Evolutionary conservation across 2,329 filamentous ascomycete species (phyloP), one percentile per base, ranked within the genome.

Genomic region (Aspergillus pseudotamarii): DNA sequence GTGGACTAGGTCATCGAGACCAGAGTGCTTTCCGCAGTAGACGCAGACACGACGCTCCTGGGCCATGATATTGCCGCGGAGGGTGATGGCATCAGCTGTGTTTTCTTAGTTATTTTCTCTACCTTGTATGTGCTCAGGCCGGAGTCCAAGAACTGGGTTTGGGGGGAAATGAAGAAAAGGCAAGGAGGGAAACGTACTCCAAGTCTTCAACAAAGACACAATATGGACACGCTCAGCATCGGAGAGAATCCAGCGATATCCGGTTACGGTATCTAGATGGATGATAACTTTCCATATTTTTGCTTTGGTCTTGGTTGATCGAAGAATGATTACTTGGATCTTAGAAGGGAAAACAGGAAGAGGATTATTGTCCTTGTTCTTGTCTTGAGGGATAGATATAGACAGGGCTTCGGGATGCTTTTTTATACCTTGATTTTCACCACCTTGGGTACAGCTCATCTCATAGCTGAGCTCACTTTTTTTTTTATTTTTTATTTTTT

Each of bases 1-100:
- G 10, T 59, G 51, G 9, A 63, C 51, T 10, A 63, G 32, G 26
- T 63, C 57, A 32, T 63, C 57, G 6, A 63, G 57, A 9, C 51
- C 57, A 12, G 45, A 57, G 61, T 45, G 26, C 23, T 59, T 63
- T n/a, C 61, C 57, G 26, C 57, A 63, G 32, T 50, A 23, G 1
- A 9, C 4, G 28, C 57, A 61, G n/a, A 21, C 50, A 4, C 30
- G 28, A 34, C 50, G 50, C 28, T 32, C 50, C 16, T 53, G 50
- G 28, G 12, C 10, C 50, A 53, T 53, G 26, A 53, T 32, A 5
- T 53, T 53, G 16, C 30, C 30, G 16, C 19, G 28, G 50, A 53
- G 16, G 30, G 50, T 53, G 26, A 53, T 53, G 19, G 50, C 14
- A 9, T 19, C 28, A 19, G 26, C 11, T 21, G 21, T 58, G 9